Evolutionary conservation across 139 green algal species (phyloP), one percentile per base, ranked within the genome.

Genomic region (Coelastrella sp.): DNA sequence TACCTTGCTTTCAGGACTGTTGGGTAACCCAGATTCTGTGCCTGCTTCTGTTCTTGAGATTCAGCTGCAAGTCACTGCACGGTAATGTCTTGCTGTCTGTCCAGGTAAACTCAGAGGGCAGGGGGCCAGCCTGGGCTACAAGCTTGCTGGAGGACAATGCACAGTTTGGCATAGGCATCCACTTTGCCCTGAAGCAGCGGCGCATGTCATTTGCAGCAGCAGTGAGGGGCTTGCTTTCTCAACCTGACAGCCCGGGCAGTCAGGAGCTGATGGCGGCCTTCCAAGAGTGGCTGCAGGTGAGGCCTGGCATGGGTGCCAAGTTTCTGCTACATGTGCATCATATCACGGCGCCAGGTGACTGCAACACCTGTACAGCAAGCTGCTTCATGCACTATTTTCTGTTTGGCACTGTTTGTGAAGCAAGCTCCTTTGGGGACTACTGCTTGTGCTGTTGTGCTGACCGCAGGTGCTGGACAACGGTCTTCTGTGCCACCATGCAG

Each of bases 121-220:
- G 27, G 25, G 93, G 93, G 56, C 93, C 93, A 73, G 93, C 93
- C 22, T 96, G 93, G 93, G 92, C 92, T 86, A 95, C 94, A 85
- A 92, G 88, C 0, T 93, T 96, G 85, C 94, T 96, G n/a, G 93
- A 96, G 91, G 89, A 92, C 91, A 94, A 94, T 76, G 89, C 91
- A 19, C 89, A 92, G 88, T 96, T 94, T 82, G 93, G 92, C 27
- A 88, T 94, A 8, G 93, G 93, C 87, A 96, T 96, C n/a, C 74
- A 78, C 22, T 87, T 91, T 66, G 92, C 90, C 82, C 80, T 93
- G 17, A 87, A 91, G 72, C 92, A 95, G 90, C 90, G 93, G 24
- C 88, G 93, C 17, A 60, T 84, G 35, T 78, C 91, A 20, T 58
- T 92, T 56, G 85, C 63, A 60, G 82, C 78, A 24, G 85, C 79